Base-by-base conservation (phyloP, 78 protist genomes). In the Protostelium mycophagum region DNA sequence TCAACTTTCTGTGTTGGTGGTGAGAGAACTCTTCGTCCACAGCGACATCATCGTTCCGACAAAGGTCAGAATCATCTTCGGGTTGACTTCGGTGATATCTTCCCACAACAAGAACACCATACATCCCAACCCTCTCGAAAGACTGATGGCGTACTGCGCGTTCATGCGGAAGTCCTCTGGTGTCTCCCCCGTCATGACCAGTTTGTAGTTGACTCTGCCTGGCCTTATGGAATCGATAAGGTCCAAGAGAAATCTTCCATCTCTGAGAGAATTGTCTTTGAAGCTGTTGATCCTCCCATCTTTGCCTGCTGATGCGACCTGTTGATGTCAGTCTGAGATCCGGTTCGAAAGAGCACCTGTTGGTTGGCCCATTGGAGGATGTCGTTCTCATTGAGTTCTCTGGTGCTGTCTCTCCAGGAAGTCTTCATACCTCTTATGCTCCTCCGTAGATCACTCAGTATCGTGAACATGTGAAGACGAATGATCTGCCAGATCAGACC, bases 11-110 rank as follows among this genome's bases (percentile, higher is more conserved):
- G 31, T 51, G 73, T 51, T 16, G 5, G 73, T 5, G 31, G 73
- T 5, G 31, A 51, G 16, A 5, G 73, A 51, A 16, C 73, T 51
- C 73, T 51, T 51, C 73, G 73, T 16, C 73, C 73, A 51, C 73
- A 88, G 36, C 28, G 90, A 88, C 87, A 87, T 88, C 88, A 93
- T 36, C 0, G 95, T 36, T 23, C 90, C 95, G 84, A 93, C 0
- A 89, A 93, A 37, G 89, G 96, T 92, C 38, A 94, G 83, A 29
- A 96, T 37, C 96, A 95, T 88, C 94, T 97, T 97, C 39, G 91
- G 92, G 38, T 94, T 95, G 38, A 93, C 96, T 88, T 97, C 98
- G 31, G 93, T 95, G 25, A 97, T 34, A 90, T 97, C 98, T 85
- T 97, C 98, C 86, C 96, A 95, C 38, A 95, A 92, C 36, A 92